Evolutionary conservation across 129 eudicot genomes (phyloP).

Genomic region (Rutidosis leptorrhynchoides): DNA sequence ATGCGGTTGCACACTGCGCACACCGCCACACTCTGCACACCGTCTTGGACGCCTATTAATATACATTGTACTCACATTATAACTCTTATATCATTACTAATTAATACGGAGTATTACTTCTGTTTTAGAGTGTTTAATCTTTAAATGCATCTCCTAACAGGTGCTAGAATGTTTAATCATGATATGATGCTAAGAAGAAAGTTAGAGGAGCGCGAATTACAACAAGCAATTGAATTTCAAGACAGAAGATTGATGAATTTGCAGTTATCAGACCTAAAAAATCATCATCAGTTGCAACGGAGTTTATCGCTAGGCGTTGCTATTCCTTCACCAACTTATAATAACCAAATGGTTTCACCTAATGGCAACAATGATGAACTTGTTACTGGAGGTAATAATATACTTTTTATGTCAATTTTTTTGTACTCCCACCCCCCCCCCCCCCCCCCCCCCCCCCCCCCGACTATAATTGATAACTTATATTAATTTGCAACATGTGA

Average conservation of each 20-base stretch:
- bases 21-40: too few relatives aligned
- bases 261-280: slow-evolving; percentile 59
- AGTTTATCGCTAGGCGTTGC: slow-evolving; percentile 33
- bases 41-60: too few relatives aligned
- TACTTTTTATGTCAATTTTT: background rate
- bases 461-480: background rate
- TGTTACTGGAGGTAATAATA: slow-evolving; percentile 37
- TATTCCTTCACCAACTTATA: slow-evolving; percentile 43
- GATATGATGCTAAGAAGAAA: slow-evolving; percentile 75
- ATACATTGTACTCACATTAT: too few relatives aligned
- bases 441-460: too few relatives aligned
- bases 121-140: background rate
- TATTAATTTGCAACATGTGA: background rate
- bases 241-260: slow-evolving; percentile 71
- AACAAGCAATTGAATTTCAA: slow-evolving; percentile 81
- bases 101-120: too few relatives aligned
- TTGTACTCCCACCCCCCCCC: too few relatives aligned
- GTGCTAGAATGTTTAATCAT: slow-evolving; percentile 69
- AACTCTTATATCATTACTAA: background rate
- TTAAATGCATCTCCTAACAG: slow-evolving; percentile 23
- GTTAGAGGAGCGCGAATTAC: slow-evolving; percentile 74
- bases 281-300: slow-evolving; percentile 49
- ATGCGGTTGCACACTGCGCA: too few relatives aligned
- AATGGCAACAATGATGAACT: slow-evolving; percentile 38
- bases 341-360: slow-evolving; percentile 30